Evolutionary conservation across 352 stramenopile species (phyloP).

Genomic region (Phytophthora palmivora): DNA sequence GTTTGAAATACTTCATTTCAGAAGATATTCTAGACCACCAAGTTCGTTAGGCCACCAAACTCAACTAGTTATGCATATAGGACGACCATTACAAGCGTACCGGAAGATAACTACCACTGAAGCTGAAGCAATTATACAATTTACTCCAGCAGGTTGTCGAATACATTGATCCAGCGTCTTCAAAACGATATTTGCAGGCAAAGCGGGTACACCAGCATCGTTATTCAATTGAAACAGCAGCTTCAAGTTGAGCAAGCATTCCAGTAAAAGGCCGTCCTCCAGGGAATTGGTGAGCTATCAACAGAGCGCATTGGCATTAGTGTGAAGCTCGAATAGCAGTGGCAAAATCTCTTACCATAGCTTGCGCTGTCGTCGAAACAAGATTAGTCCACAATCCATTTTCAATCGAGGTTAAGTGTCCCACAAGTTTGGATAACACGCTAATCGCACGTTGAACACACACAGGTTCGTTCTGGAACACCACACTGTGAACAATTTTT

Average conservation of each 20-base stretch:
- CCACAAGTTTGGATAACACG: slow-evolving; percentile 24
- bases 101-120: slow-evolving; percentile 23
- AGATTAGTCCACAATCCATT: slow-evolving; percentile 16
- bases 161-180: slow-evolving; percentile 31
- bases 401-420: slow-evolving; percentile 8
- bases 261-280: slow-evolving; percentile 16
- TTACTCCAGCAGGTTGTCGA: slow-evolving; percentile 9
- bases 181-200: slow-evolving; percentile 32
- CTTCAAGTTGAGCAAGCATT: slow-evolving; percentile 36
- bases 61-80: background rate
- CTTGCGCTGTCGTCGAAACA: slow-evolving; percentile 31
- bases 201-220: slow-evolving; percentile 15
- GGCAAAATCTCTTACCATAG: slow-evolving; percentile 26
- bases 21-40: slow-evolving; percentile 1
- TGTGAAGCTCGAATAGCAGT: background rate
- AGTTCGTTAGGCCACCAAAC: background rate
- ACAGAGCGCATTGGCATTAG: background rate
- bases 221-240: slow-evolving; percentile 22
- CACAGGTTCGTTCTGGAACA: slow-evolving; percentile 21
- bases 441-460: slow-evolving; percentile 29
- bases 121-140: slow-evolving; percentile 16
- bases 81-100: slow-evolving; percentile 9
- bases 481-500: slow-evolving; percentile 33
- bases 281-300: slow-evolving; percentile 31
- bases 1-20: slow-evolving; percentile 6